These are phyloP conservation scores for Neoboletus magnificus DNA, from an alignment of 768 basidiomycete genomes.

Conservation along the genomic window DNA sequence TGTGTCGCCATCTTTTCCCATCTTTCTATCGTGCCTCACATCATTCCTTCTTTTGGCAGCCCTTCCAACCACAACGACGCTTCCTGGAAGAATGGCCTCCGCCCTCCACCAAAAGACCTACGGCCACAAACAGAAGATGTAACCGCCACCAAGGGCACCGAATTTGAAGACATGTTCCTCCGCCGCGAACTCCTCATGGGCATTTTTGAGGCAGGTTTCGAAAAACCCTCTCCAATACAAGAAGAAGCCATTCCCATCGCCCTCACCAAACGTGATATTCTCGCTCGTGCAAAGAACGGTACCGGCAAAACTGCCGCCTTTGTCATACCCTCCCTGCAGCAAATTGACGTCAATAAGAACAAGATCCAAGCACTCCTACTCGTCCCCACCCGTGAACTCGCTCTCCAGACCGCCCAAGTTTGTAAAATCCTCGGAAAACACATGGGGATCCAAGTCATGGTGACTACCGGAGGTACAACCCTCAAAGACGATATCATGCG, in stretches of 20 bases:
- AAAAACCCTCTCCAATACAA: constrained; percentile 96
- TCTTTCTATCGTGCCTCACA: constrained; percentile 1
- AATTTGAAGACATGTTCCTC: constrained; percentile 94
- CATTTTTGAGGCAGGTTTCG: constrained; percentile 98
- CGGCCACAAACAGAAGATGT: constrained; percentile 99
- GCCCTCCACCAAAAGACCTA: constrained; percentile 83
- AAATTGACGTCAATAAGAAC: constrained; percentile 74
- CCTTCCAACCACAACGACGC: constrained; percentile 30
- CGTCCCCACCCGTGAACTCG: constrained; percentile 98
- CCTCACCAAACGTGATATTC: constrained; percentile 88
- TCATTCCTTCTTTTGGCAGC: constrained; percentile 12
- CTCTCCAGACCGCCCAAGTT: constrained; percentile 97
- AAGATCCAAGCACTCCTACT: constrained; percentile 97
- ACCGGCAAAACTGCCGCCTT: constrained; percentile 99
- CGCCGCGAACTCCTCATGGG: constrained; percentile 98
- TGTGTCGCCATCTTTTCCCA: constrained; percentile 6
- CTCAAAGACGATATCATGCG: constrained; percentile 98
- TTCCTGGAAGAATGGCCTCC: constrained; percentile 74
- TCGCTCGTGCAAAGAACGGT: constrained; percentile 94
- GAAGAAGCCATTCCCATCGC: constrained; percentile 98
- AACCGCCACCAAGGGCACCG: constrained; percentile 85
- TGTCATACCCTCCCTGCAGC: constrained; percentile 95
- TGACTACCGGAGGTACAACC: constrained; percentile 97
- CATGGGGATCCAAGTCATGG: constrained; percentile 96
- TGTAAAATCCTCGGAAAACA: constrained; percentile 97